Conservation (phyloP, 2,329 filamentous ascomycete species). For the Fusarium virguliforme region DNA sequence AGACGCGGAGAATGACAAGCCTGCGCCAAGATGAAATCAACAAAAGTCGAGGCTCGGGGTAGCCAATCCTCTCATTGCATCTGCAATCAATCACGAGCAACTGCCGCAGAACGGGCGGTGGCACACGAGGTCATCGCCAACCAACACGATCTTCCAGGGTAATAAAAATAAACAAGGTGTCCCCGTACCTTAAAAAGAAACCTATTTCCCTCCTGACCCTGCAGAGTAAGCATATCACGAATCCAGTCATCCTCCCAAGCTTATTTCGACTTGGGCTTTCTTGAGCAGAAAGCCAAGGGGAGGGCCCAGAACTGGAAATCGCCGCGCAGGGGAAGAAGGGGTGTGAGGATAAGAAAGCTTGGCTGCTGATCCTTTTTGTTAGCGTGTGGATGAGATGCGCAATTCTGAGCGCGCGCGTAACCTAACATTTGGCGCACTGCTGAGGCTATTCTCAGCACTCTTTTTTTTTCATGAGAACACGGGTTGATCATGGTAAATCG, state of each 20-base stretch:
- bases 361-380: slow-evolving; percentile 44
- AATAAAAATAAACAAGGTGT: slow-evolving; percentile 14
- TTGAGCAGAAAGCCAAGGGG: slow-evolving; percentile 32
- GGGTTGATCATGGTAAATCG: neutral
- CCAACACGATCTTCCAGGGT: neutral
- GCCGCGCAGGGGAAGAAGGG: slow-evolving; percentile 31
- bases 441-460: slow-evolving; percentile 3
- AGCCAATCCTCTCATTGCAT: neutral
- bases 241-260: slow-evolving; percentile 35
- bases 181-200: slow-evolving; percentile 18
- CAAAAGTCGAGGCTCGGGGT: slow-evolving; percentile 24
- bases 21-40: slow-evolving; percentile 25
- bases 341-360: slow-evolving; percentile 31
- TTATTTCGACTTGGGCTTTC: slow-evolving; percentile 34
- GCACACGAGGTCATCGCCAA: slow-evolving; percentile 11
- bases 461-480: neutral
- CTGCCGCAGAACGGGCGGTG: slow-evolving; percentile 8
- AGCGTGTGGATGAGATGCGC: slow-evolving; percentile 16
- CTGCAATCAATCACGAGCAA: slow-evolving; percentile 26
- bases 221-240: slow-evolving; percentile 42
- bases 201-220: slow-evolving; percentile 30
- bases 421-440: neutral
- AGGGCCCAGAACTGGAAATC: slow-evolving; percentile 26
- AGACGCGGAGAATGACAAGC: slow-evolving; percentile 1
- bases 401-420: slow-evolving; percentile 16